Percentiles rank a stretch among this genome's conserved stretches.
Conservation (phyloP, 2,329 filamentous ascomycete genomes). For the Pseudogymnoascus pannorum region DNA sequence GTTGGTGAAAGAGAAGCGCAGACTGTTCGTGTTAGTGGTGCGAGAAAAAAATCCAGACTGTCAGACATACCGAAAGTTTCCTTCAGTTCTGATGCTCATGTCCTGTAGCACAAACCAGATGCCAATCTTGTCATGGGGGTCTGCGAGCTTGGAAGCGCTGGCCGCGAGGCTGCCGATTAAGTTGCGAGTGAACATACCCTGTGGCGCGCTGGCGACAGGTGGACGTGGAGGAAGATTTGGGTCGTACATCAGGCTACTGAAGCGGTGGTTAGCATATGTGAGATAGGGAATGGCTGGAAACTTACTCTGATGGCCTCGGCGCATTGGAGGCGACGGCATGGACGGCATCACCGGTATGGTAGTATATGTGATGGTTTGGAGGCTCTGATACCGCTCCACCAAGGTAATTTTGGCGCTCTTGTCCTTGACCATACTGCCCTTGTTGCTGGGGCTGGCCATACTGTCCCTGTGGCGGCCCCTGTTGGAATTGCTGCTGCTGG, state of each 20-base stretch:
- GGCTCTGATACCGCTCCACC: constrained; percentile 10
- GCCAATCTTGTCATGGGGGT: constrained; percentile 71
- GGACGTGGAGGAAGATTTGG: constrained; percentile 15
- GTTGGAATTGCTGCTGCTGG: constrained; percentile 23
- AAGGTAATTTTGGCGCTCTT: neutral
- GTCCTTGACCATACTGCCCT: constrained; percentile 10
- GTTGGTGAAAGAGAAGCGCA: constrained; percentile 73
- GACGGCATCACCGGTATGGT: constrained; percentile 13
- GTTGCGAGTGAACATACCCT: constrained; percentile 89
- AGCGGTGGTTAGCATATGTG: neutral
- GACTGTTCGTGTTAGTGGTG: constrained; percentile 32
- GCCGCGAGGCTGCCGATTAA: constrained; percentile 87
- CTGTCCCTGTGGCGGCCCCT: constrained; percentile 29
- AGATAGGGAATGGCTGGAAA: constrained; percentile 15
- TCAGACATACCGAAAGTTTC: constrained; percentile 67
- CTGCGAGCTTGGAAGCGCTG: constrained; percentile 76
- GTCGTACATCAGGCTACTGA: neutral
- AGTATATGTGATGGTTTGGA: constrained; percentile 20
- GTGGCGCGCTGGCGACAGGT: constrained; percentile 38
- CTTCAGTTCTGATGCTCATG: constrained; percentile 87
- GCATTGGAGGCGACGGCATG: constrained; percentile 13
- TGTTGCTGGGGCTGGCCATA: constrained; percentile 31
- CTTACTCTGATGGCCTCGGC: constrained; percentile 6
- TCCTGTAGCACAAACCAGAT: constrained; percentile 98
- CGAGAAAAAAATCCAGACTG: neutral